These are phyloP conservation scores for Tetrastigma voinierianum DNA, from an alignment of 164 flowering plant genomes.

Conservation along the genomic window DNA sequence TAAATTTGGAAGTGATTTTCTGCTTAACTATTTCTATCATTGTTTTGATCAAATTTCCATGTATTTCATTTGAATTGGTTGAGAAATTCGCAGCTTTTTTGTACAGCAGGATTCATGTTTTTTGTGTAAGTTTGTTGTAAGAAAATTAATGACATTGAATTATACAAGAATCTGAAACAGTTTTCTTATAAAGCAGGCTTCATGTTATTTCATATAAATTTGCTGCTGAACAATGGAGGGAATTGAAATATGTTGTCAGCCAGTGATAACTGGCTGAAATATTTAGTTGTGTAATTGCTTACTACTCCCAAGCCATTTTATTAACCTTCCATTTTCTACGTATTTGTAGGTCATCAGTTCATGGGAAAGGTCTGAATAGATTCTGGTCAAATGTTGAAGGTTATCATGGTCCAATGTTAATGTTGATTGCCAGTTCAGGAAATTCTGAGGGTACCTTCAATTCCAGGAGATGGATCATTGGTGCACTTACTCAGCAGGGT, in stretches of 20 bases:
- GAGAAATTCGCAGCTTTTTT: no score
- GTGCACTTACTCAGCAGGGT: constrained; percentile 65
- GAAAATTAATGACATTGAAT: no score
- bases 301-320: not conserved
- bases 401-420: constrained; percentile 68
- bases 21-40: no score
- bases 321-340: not conserved
- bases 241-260: not conserved
- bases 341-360: constrained; percentile 60
- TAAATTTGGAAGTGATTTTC: no score
- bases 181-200: no score
- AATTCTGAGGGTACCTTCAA: constrained; percentile 28
- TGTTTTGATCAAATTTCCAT: no score
- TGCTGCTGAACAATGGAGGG: not conserved
- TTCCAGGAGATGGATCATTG: constrained; percentile 63
- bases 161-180: no score
- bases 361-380: constrained; percentile 90
- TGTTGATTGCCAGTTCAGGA: constrained; percentile 59
- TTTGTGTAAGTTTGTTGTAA: no score
- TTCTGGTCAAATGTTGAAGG: constrained; percentile 93
- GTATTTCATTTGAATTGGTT: no score
- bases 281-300: not conserved
- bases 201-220: no score
- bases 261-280: not conserved
- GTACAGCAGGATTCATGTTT: no score